Conservation (phyloP, 768 basidiomycete species). For the Lactifluus hygrophoroides region DNA sequence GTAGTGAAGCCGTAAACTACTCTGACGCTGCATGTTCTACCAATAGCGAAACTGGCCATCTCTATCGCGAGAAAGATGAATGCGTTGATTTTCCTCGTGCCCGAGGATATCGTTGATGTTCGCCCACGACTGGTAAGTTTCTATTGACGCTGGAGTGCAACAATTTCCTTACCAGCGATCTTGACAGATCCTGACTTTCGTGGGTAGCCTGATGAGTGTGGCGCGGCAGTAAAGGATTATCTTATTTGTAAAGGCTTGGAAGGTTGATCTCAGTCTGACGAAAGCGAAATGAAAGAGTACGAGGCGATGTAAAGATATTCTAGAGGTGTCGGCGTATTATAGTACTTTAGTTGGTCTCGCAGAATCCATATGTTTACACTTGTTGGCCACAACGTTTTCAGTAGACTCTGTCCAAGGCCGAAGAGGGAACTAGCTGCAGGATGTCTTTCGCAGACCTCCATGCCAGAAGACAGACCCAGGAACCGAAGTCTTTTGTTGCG, state of each 20-base stretch:
- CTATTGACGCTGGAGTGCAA: not conserved
- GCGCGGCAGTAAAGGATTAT: constrained; percentile 29
- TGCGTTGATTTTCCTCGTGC: constrained; percentile 91
- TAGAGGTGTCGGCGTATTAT: not conserved
- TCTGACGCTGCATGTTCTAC: not conserved
- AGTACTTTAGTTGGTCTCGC: not conserved
- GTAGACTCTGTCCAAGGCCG: not conserved
- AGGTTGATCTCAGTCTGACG: not conserved
- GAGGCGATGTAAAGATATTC: not conserved
- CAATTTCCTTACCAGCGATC: not conserved
- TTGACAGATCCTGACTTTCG: constrained; percentile 83
- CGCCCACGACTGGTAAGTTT: constrained; percentile 70
- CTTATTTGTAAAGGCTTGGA: constrained; percentile 3
- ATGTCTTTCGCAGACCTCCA: constrained; percentile 14
- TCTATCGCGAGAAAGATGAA: constrained; percentile 99
- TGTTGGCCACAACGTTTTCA: constrained; percentile 19
- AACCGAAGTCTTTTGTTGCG: constrained; percentile 8
- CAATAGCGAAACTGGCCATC: constrained; percentile 86
- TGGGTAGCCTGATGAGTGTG: constrained; percentile 85
- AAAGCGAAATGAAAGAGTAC: not conserved
- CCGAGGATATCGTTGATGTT: constrained; percentile 94
- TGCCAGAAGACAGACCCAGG: constrained; percentile 10
- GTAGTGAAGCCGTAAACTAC: no score
- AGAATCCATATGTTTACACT: constrained; percentile 15
- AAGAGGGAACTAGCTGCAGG: not conserved